A percentile compares a stretch with the other conserved stretches of the same genome.
Conservation (phyloP, 441 rosid species). For the Gossypium davidsonii region DNA sequence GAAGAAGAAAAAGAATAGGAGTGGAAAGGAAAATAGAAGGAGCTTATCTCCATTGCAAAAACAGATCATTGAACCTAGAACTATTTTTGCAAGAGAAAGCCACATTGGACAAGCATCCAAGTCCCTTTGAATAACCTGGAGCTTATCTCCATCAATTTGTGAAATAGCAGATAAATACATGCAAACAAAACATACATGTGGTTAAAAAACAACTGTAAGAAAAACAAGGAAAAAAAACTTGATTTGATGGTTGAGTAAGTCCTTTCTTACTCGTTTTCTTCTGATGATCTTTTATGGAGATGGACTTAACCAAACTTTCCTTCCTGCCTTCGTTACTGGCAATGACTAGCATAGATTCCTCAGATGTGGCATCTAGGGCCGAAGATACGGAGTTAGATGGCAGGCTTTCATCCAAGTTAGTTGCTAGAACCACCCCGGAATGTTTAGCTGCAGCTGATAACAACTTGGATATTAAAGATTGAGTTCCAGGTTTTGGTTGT, state of each 20-base stretch:
- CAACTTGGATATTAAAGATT: slow-evolving; percentile 28
- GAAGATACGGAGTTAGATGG: slow-evolving; percentile 12
- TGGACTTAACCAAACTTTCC: slow-evolving; percentile 41
- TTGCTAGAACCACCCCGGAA: slow-evolving; percentile 22
- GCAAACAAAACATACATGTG: background rate
- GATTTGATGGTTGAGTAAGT: slow-evolving; percentile 27
- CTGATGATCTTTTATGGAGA: slow-evolving; percentile 49
- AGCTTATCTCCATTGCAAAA: no score
- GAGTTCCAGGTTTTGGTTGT: slow-evolving; percentile 32
- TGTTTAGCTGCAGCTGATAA: slow-evolving; percentile 31
- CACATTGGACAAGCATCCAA: no score
- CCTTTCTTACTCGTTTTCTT: slow-evolving; percentile 42
- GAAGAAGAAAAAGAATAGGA: no score
- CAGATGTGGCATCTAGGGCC: slow-evolving; percentile 22
- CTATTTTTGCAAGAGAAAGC: no score
- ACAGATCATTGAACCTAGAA: no score
- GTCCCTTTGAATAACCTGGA: no score
- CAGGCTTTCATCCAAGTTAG: slow-evolving; percentile 24
- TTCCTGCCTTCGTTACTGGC: slow-evolving; percentile 27
- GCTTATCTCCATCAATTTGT: slow-evolving; percentile 29
- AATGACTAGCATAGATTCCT: slow-evolving; percentile 22
- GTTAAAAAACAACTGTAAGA: background rate
- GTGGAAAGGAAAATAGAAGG: no score
- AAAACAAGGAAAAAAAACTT: slow-evolving; percentile 33
- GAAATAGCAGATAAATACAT: slow-evolving; percentile 5